Percentiles rank a stretch among this genome's conserved stretches.
Evolutionary conservation across 352 stramenopile genomes (phyloP).

Genomic region (Pythium chondricola): DNA sequence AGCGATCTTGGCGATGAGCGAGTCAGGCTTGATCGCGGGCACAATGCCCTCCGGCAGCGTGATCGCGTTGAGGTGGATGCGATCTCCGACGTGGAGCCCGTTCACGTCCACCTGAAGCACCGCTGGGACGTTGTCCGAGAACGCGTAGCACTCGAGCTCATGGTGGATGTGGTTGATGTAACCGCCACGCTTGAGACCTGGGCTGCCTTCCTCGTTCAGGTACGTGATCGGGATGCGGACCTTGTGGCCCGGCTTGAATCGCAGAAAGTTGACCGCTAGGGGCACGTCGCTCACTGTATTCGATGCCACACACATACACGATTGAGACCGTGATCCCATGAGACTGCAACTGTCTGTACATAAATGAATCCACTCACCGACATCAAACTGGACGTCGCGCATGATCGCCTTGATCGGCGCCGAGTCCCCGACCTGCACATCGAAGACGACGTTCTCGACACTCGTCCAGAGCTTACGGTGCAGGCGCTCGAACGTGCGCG

Average conservation of each 20-base stretch:
- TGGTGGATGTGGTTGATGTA: slow-evolving; percentile 92
- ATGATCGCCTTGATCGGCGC: slow-evolving; percentile 76
- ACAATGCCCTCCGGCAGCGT: slow-evolving; percentile 72
- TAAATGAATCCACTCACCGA: slow-evolving; percentile 24
- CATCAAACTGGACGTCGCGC: slow-evolving; percentile 82
- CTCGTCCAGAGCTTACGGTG: slow-evolving; percentile 85
- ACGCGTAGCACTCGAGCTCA: slow-evolving; percentile 74
- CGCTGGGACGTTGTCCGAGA: slow-evolving; percentile 64
- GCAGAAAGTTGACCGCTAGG: slow-evolving; percentile 88
- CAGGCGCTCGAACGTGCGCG: slow-evolving; percentile 69
- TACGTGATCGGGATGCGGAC: slow-evolving; percentile 90
- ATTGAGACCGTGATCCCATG: neutral
- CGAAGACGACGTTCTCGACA: slow-evolving; percentile 85
- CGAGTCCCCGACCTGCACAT: slow-evolving; percentile 59
- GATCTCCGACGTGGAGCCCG: slow-evolving; percentile 80
- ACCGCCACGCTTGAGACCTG: slow-evolving; percentile 91
- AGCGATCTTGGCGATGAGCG: slow-evolving; percentile 81
- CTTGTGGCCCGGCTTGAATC: slow-evolving; percentile 88
- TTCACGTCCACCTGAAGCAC: slow-evolving; percentile 84
- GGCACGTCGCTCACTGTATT: slow-evolving; percentile 77
- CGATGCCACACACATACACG: too few relatives aligned
- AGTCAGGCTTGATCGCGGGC: slow-evolving; percentile 49
- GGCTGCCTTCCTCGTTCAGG: slow-evolving; percentile 91
- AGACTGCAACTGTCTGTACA: neutral
- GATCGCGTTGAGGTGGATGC: slow-evolving; percentile 73